Percentiles rank a stretch among this genome's conserved stretches.
These are phyloP conservation scores for Carnegiea gigantea DNA, from an alignment of 179 eudicot genomes.

Conservation along the genomic window DNA sequence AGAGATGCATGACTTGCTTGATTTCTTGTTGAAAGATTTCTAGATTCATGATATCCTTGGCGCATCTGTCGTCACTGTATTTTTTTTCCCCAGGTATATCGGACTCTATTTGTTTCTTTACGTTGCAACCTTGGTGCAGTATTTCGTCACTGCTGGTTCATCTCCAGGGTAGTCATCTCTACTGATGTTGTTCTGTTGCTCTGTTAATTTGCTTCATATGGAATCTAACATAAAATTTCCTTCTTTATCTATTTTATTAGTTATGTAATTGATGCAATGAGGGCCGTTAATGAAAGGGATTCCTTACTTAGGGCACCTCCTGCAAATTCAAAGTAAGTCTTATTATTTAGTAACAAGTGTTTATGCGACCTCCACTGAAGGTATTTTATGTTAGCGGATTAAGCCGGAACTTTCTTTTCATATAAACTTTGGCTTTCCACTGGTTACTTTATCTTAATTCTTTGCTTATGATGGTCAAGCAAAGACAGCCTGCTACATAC, in stretches of 20 bases:
- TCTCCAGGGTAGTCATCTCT: conserved; percentile 77
- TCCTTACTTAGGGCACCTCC: conserved; percentile 43
- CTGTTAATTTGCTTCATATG: not conserved
- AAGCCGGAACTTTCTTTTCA: not conserved
- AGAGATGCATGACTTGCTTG: not conserved
- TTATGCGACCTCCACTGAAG: not conserved
- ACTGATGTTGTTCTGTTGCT: conserved; percentile 3
- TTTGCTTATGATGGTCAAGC: conserved; percentile 61
- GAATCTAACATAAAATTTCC: conserved; percentile 2
- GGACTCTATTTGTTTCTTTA: conserved; percentile 63
- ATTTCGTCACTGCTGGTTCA: conserved; percentile 75
- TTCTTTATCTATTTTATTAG: conserved; percentile 27
- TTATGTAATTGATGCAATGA: conserved; percentile 88
- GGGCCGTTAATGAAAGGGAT: conserved; percentile 53
- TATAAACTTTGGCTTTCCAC: not conserved
- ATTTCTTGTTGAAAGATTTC: not conserved
- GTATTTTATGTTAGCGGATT: not conserved
- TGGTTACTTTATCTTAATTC: conserved; percentile 14
- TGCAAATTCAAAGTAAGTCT: conserved; percentile 61
- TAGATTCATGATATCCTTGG: not conserved
- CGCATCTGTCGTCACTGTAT: not conserved
- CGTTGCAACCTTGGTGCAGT: conserved; percentile 75
- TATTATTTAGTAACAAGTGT: conserved; percentile 11
- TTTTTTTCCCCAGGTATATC: conserved; percentile 53
- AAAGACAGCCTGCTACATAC: conserved; percentile 92